Conservation (phyloP, 257 asterid species). For the Nicotiana sylvestris region DNA sequence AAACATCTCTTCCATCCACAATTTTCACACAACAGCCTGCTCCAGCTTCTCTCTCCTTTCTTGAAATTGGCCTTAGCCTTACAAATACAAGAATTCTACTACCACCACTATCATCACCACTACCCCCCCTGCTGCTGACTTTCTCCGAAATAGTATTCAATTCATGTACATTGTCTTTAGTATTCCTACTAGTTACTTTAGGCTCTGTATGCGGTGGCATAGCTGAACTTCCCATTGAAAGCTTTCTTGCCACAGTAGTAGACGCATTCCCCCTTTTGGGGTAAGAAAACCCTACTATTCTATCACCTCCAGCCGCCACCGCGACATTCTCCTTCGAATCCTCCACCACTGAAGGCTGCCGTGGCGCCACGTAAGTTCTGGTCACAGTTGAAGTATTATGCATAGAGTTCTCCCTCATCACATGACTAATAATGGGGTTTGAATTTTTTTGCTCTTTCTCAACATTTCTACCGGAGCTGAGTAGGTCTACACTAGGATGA, state of each 20-base stretch:
- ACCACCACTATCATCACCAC: conserved; percentile 27
- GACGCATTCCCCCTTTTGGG: conserved; percentile 29
- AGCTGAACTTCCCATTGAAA: conserved; percentile 31
- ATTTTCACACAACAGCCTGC: conserved; percentile 50
- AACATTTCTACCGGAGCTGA: conserved; percentile 21
- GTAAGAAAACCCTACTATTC: conserved; percentile 25
- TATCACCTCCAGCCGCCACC: conserved; percentile 16
- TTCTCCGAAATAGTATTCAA: conserved; percentile 27
- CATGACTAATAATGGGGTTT: conserved; percentile 18
- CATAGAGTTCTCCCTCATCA: conserved; percentile 35
- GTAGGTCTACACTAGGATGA: conserved; percentile 49
- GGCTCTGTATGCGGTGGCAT: conserved; percentile 24
- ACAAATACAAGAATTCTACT: conserved; percentile 64
- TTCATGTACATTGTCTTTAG: conserved; percentile 28
- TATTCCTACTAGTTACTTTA: conserved; percentile 7
- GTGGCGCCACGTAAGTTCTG: conserved; percentile 21
- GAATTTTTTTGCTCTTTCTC: conserved; percentile 13
- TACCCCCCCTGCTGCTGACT: neutral
- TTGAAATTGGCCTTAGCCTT: conserved; percentile 58
- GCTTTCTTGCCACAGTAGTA: conserved; percentile 35
- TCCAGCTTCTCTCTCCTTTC: conserved; percentile 56
- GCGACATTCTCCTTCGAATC: conserved; percentile 41
- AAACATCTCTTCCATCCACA: conserved; percentile 53
- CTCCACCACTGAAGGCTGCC: conserved; percentile 19
- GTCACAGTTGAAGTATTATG: conserved; percentile 20